Evolutionary conservation across 805 yeast genomes (phyloP).

Genomic region (Myxozyma nipponensis): DNA sequence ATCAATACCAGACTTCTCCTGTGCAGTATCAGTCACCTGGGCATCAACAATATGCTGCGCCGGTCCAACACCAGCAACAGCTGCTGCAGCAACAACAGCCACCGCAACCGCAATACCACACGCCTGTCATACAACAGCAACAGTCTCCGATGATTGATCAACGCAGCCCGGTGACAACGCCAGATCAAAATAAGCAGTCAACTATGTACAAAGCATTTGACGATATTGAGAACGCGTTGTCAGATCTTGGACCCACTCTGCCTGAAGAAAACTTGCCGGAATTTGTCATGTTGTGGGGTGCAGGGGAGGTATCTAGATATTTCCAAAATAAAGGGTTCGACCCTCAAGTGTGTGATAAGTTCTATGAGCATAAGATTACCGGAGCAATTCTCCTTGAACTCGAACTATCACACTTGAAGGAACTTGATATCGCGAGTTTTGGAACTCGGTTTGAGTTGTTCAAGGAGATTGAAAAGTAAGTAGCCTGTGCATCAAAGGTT

Average conservation of each 20-base stretch:
- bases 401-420: constrained; percentile 82
- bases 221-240: constrained; percentile 43
- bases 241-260: constrained; percentile 31
- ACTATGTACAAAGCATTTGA: constrained; percentile 28
- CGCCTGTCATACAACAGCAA: not conserved
- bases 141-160: not conserved
- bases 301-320: constrained; percentile 77
- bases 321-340: constrained; percentile 74
- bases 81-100: not conserved
- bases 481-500: not conserved
- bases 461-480: constrained; percentile 71
- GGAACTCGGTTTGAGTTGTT: constrained; percentile 92
- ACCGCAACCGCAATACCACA: constrained; percentile 1
- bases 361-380: constrained; percentile 81
- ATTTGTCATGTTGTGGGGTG: constrained; percentile 60
- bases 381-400: constrained; percentile 82
- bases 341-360: constrained; percentile 66
- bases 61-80: not conserved
- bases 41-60: no score
- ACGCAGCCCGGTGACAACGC: not conserved
- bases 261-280: constrained; percentile 11
- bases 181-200: constrained; percentile 9
- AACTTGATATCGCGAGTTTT: constrained; percentile 84
- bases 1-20: not conserved
- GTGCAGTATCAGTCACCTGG: not conserved